Evolutionary conservation across 2,329 filamentous ascomycete species (phyloP).

Genomic region (Aquanectria penicillioides): DNA sequence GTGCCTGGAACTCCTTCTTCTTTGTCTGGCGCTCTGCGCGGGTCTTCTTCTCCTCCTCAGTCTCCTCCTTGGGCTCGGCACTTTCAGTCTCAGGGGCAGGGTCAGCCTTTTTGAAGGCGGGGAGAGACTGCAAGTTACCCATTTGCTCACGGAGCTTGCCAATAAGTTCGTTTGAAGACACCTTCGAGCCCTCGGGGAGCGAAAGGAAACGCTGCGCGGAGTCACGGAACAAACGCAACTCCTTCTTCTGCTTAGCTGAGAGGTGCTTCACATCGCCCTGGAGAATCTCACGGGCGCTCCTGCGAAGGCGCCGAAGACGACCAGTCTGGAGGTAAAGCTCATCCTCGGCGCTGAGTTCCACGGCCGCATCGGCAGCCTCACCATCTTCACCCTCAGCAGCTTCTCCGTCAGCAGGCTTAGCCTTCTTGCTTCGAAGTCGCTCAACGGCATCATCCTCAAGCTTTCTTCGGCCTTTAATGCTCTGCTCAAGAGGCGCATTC

Average conservation of each 20-base stretch:
- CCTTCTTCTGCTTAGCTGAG: conserved; percentile 77
- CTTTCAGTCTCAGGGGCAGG: conserved; percentile 25
- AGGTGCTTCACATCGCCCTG: conserved; percentile 60
- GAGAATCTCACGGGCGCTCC: conserved; percentile 46
- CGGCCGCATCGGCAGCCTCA: conserved; percentile 39
- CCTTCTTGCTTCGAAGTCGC: conserved; percentile 24
- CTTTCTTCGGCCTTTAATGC: conserved; percentile 41
- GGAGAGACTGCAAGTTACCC: conserved; percentile 45
- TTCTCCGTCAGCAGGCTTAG: conserved; percentile 32
- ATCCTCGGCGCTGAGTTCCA: conserved; percentile 37
- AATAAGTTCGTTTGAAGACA: conserved; percentile 44
- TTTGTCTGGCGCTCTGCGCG: conserved; percentile 33
- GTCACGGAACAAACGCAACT: conserved; percentile 77
- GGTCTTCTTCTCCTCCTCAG: conserved; percentile 23
- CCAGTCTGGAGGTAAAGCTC: conserved; percentile 39
- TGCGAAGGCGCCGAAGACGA: conserved; percentile 43
- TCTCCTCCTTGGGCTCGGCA: conserved; percentile 28
- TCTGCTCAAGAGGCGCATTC: conserved; percentile 37
- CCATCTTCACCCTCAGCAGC: conserved; percentile 30
- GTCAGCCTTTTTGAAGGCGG: conserved; percentile 44
- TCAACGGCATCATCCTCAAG: conserved; percentile 39
- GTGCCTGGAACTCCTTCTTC: conserved; percentile 41
- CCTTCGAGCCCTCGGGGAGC: conserved; percentile 44
- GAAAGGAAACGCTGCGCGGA: conserved; percentile 70
- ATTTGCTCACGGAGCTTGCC: conserved; percentile 47